These are phyloP conservation scores for Skeletonema potamos DNA, from an alignment of 108 stramenopile species.

Conservation along the genomic window DNA sequence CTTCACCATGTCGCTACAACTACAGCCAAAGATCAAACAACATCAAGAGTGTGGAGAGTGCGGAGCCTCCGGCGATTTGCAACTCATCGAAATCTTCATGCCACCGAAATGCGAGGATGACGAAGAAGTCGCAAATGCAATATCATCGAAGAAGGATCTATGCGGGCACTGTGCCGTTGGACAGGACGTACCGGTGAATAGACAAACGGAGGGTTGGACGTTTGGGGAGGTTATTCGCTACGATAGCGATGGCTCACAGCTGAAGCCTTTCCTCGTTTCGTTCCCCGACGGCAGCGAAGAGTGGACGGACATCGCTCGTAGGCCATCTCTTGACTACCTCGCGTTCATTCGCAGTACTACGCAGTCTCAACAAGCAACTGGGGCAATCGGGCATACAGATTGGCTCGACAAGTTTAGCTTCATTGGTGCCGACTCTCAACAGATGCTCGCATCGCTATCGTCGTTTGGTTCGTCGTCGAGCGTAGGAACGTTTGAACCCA, in stretches of 20 bases:
- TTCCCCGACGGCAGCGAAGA: conserved; percentile 11
- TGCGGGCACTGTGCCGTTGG: conserved; percentile 18
- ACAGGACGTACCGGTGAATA: conserved; percentile 5
- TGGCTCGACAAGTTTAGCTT: neutral
- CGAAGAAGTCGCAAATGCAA: neutral
- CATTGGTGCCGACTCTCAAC: neutral
- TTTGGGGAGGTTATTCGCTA: conserved; percentile 22
- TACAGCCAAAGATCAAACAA: conserved; percentile 7
- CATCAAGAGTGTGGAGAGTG: conserved; percentile 1
- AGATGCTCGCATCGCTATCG: neutral
- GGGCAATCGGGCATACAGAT: neutral
- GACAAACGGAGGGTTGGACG: conserved; percentile 2
- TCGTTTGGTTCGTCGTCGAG: neutral
- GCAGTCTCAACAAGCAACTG: neutral
- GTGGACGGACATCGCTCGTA: conserved; percentile 6
- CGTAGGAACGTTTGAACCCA: conserved; percentile 9
- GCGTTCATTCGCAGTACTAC: neutral
- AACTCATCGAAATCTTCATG: conserved; percentile 26
- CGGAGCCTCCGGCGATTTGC: neutral
- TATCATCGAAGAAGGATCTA: conserved; percentile 7
- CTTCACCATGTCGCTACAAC: neutral
- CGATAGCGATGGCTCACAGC: conserved; percentile 10
- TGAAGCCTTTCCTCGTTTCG: conserved; percentile 11
- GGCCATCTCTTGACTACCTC: conserved; percentile 16
- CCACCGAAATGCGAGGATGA: conserved; percentile 15